Conservation (phyloP, 2,329 filamentous ascomycete genomes). For the Aspergillus costaricaensis region DNA sequence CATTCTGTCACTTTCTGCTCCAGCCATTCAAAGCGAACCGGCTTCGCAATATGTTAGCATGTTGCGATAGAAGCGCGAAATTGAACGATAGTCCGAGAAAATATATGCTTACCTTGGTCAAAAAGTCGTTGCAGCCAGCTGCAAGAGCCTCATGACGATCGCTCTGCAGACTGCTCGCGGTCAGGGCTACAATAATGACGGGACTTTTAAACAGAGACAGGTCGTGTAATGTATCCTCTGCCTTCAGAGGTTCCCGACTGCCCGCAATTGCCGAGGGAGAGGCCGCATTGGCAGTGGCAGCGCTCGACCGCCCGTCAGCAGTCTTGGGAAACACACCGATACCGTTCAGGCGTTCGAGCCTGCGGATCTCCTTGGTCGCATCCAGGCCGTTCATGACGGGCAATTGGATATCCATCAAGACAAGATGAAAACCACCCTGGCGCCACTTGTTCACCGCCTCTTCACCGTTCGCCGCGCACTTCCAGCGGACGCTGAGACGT, state of each 20-base stretch:
- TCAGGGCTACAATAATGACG: slow-evolving; percentile 96
- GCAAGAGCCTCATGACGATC: slow-evolving; percentile 93
- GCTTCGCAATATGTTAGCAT: slow-evolving; percentile 55
- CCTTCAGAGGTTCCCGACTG: slow-evolving; percentile 29
- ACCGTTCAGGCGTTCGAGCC: slow-evolving; percentile 84
- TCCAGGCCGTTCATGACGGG: slow-evolving; percentile 95
- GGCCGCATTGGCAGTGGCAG: slow-evolving; percentile 27
- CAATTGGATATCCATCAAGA: slow-evolving; percentile 97
- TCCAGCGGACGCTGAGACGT: slow-evolving; percentile 90
- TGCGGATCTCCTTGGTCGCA: slow-evolving; percentile 89
- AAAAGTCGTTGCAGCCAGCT: slow-evolving; percentile 95
- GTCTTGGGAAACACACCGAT: slow-evolving; percentile 87
- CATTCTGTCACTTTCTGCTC: slow-evolving; percentile 98
- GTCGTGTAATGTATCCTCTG: slow-evolving; percentile 41
- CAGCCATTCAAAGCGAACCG: slow-evolving; percentile 96
- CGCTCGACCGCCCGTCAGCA: slow-evolving; percentile 56
- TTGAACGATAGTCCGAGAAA: too few species aligned
- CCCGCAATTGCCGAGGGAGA: slow-evolving; percentile 24
- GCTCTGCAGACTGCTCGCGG: slow-evolving; percentile 89
- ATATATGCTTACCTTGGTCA: slow-evolving; percentile 75
- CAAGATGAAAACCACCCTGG: slow-evolving; percentile 87
- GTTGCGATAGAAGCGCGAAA: too few species aligned
- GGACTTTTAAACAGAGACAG: slow-evolving; percentile 80
- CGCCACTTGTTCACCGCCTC: slow-evolving; percentile 95
- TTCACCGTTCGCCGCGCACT: slow-evolving; percentile 92